These are phyloP conservation scores for Curvularia hawaiiensis DNA, from an alignment of 2,329 filamentous ascomycete genomes.

Conservation along the genomic window DNA sequence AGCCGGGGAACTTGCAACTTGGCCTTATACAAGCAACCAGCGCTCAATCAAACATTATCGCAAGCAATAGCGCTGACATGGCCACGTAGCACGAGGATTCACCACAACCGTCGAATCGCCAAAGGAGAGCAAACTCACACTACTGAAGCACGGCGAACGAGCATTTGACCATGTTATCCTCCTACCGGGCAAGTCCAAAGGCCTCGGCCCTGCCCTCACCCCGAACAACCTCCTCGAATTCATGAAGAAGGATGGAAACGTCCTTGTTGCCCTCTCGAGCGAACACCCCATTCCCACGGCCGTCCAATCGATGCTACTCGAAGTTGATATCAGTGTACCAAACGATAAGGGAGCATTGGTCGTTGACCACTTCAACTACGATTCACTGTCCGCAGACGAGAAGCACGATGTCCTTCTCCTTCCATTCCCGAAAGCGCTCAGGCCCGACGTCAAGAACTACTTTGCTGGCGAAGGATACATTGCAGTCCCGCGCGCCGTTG, in stretches of 20 bases:
- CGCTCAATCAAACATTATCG: constrained; percentile 4
- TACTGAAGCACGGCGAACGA: constrained; percentile 87
- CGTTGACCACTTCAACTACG: constrained; percentile 96
- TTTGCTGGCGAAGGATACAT: constrained; percentile 74
- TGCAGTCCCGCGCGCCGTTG: constrained; percentile 81
- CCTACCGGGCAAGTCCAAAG: constrained; percentile 89
- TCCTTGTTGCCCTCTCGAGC: constrained; percentile 83
- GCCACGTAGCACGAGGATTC: constrained; percentile 74
- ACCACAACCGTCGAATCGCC: constrained; percentile 75
- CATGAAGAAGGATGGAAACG: constrained; percentile 88
- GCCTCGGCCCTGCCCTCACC: constrained; percentile 85
- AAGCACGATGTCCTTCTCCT: constrained; percentile 88
- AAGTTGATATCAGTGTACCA: constrained; percentile 89
- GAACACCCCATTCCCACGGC: constrained; percentile 71
- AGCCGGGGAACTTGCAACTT: constrained; percentile 21
- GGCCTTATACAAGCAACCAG: constrained; percentile 2
- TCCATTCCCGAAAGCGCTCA: constrained; percentile 67
- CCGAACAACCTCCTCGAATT: constrained; percentile 89
- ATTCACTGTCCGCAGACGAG: constrained; percentile 74
- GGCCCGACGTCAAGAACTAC: constrained; percentile 74
- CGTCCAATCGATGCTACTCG: constrained; percentile 77
- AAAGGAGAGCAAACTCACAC: constrained; percentile 60
- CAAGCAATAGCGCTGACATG: constrained; percentile 14
- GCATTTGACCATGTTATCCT: constrained; percentile 90
- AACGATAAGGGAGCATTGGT: constrained; percentile 82